phyloP scores from a whole-genome alignment of 129 eudicot species.

The Silybum marianum region DNA sequence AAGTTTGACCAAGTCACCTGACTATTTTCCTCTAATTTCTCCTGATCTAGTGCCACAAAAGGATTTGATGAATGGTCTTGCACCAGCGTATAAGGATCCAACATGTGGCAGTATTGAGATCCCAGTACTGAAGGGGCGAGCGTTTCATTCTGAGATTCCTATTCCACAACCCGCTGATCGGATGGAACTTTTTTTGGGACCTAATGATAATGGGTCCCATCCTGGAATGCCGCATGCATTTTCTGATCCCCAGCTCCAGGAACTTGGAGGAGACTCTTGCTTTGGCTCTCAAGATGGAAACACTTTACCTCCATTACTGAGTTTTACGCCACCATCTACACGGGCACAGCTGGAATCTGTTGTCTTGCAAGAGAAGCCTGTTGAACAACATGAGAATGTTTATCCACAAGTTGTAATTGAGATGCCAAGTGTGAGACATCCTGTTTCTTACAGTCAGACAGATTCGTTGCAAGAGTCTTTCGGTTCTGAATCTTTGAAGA shows the following conservation, averaged over 20 bases:
- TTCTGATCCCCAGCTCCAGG: conserved; percentile 73
- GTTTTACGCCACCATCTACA: conserved; percentile 25
- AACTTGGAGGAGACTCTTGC: conserved; percentile 47
- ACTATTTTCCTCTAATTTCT: conserved; percentile 30
- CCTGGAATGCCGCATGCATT: conserved; percentile 63
- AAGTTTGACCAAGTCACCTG: conserved; percentile 16
- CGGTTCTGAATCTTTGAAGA: conserved; percentile 28
- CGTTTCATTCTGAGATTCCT: conserved; percentile 36
- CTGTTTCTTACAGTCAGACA: conserved; percentile 14
- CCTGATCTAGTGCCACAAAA: conserved; percentile 32
- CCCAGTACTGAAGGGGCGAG: conserved; percentile 27
- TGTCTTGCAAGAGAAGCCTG: conserved; percentile 36
- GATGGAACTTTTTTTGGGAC: conserved; percentile 30
- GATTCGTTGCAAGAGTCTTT: conserved; percentile 20
- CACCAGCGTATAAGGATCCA: conserved; percentile 22
- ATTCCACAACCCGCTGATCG: conserved; percentile 37
- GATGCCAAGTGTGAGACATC: conserved; percentile 28
- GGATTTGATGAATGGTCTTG: conserved; percentile 30
- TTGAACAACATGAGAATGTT: conserved; percentile 37
- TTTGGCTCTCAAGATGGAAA: conserved; percentile 48
- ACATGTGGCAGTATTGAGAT: conserved; percentile 31
- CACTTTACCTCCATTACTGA: conserved; percentile 39
- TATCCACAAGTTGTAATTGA: conserved; percentile 31
- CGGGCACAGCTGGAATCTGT: conserved; percentile 5
- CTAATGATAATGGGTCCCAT: conserved; percentile 21